phyloP scores from a whole-genome alignment of 352 stramenopile genomes.

The Phytophthora hybrid region DNA sequence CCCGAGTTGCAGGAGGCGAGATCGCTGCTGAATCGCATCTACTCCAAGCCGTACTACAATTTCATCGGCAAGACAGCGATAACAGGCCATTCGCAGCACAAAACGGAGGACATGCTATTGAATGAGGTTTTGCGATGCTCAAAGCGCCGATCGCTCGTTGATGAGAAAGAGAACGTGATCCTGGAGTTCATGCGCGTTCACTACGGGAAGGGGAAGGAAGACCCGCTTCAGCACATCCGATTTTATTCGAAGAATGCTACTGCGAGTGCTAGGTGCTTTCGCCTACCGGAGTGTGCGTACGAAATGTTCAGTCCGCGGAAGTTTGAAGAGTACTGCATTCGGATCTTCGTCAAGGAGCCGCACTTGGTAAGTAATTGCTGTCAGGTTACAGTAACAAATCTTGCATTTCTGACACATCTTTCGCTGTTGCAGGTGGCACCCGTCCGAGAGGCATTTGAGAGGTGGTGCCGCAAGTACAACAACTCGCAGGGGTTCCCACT shows the following conservation, averaged over 20 bases:
- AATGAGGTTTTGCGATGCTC: constrained; percentile 71
- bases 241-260: constrained; percentile 85
- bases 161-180: constrained; percentile 71
- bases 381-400: neutral
- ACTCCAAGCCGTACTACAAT: constrained; percentile 79
- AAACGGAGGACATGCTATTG: constrained; percentile 59
- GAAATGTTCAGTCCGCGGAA: constrained; percentile 69
- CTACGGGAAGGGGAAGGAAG: constrained; percentile 80
- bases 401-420: constrained; percentile 7
- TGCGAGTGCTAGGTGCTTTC: constrained; percentile 56
- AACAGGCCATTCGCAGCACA: constrained; percentile 52
- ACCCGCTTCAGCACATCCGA: constrained; percentile 75
- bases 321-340: constrained; percentile 78
- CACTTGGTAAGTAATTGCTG: constrained; percentile 49
- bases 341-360: constrained; percentile 78
- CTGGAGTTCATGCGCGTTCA: constrained; percentile 84
- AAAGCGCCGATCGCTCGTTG: constrained; percentile 32
- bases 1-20: constrained; percentile 55
- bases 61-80: constrained; percentile 75
- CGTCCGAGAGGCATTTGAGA: constrained; percentile 66
- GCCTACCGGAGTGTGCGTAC: constrained; percentile 62
- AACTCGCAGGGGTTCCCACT: constrained; percentile 52
- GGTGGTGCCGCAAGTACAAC: constrained; percentile 64
- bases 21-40: constrained; percentile 67
- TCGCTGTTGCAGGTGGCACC: constrained; percentile 35